Conservation (phyloP, 306 rosid genomes). For the Datisca glomerata region DNA sequence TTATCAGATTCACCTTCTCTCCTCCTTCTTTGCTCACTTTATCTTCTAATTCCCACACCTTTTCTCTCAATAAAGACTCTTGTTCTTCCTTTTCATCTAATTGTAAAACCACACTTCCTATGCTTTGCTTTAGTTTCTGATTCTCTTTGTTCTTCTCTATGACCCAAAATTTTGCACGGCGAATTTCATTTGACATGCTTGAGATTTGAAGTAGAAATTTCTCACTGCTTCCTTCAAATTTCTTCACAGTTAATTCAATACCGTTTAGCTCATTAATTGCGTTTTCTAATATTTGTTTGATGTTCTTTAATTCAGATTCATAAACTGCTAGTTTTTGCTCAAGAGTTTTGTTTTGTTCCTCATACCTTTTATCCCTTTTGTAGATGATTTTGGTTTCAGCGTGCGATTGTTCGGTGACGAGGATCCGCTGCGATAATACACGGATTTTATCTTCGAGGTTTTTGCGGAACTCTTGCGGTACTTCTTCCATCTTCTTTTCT, state of each 20-base stretch:
- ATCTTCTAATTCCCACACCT: conserved; percentile 46
- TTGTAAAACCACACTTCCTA: conserved; percentile 13
- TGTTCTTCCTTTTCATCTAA: conserved; percentile 39
- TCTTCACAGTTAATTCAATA: too few relatives aligned
- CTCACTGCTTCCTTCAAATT: conserved; percentile 24
- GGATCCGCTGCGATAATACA: conserved; percentile 43
- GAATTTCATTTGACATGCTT: conserved; percentile 26
- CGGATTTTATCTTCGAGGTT: conserved; percentile 45
- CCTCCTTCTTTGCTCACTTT: conserved; percentile 42
- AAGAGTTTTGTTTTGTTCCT: conserved; percentile 29
- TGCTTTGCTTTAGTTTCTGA: conserved; percentile 15
- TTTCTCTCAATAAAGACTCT: conserved; percentile 33
- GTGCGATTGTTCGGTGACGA: conserved; percentile 57
- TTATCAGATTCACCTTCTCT: conserved; percentile 41
- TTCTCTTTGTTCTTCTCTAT: conserved; percentile 22
- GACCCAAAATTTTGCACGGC: conserved; percentile 32
- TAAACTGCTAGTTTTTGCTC: conserved; percentile 22
- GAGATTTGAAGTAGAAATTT: conserved; percentile 15
- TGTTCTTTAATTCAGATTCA: conserved; percentile 20
- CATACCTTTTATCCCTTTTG: conserved; percentile 23
- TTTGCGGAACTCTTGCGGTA: conserved; percentile 29
- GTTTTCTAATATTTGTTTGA: conserved; percentile 2
- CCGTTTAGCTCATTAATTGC: too few relatives aligned
- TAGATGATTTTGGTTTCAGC: conserved; percentile 41
- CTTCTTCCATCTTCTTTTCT: conserved; percentile 51